These are phyloP conservation scores for Daldinia decipiens DNA, from an alignment of 495 filamentous ascomycete genomes.

Conservation along the genomic window DNA sequence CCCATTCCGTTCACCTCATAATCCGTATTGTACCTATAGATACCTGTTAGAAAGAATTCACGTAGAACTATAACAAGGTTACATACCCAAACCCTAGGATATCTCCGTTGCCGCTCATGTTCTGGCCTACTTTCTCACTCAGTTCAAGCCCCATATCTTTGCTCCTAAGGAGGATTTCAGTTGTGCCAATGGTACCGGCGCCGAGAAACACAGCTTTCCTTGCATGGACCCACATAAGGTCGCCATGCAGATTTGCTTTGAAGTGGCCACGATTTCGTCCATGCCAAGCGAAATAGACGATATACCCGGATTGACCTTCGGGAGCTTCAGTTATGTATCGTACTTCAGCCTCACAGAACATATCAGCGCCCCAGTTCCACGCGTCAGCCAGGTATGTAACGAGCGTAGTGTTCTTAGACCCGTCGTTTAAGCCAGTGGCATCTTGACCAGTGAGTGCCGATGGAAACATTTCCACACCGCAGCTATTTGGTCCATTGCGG, in stretches of 20 bases:
- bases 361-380: slow-evolving; percentile 79
- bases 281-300: slow-evolving; percentile 74
- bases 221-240: slow-evolving; percentile 76
- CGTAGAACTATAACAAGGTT: background rate
- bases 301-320: slow-evolving; percentile 60
- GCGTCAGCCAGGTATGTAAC: slow-evolving; percentile 76
- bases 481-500: slow-evolving; percentile 66
- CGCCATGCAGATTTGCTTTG: slow-evolving; percentile 64
- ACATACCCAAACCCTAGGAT: slow-evolving; percentile 69
- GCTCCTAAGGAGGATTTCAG: slow-evolving; percentile 73
- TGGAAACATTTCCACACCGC: slow-evolving; percentile 69
- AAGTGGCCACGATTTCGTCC: slow-evolving; percentile 67
- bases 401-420: slow-evolving; percentile 71
- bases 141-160: slow-evolving; percentile 66
- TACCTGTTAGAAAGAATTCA: slow-evolving; percentile 20
- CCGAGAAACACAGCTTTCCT: slow-evolving; percentile 69
- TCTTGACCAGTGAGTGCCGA: slow-evolving; percentile 70
- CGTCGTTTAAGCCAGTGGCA: slow-evolving; percentile 72
- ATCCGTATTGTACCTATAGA: slow-evolving; percentile 66
- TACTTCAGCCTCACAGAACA: slow-evolving; percentile 78
- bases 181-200: slow-evolving; percentile 69
- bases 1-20: slow-evolving; percentile 67
- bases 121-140: slow-evolving; percentile 67
- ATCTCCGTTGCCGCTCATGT: slow-evolving; percentile 76
- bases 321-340: slow-evolving; percentile 68